A percentile compares a stretch with the other conserved stretches of the same genome.
Evolutionary conservation across 495 filamentous ascomycete genomes (phyloP).

Genomic region (Xylaria sp.): DNA sequence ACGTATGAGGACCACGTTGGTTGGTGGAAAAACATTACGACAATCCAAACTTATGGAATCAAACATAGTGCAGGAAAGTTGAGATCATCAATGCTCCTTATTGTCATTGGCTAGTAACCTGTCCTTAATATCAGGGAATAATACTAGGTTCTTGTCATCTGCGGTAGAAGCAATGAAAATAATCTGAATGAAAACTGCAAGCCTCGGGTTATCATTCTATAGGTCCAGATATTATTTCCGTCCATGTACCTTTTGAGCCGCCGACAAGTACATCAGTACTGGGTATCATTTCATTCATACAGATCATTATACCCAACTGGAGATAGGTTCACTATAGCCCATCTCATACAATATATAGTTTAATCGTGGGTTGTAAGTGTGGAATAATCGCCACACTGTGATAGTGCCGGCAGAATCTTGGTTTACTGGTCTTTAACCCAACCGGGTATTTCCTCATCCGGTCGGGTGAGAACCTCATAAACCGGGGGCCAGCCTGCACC

Average conservation of each 20-base stretch:
- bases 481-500: slow-evolving; percentile 53
- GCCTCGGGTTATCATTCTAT: neutral
- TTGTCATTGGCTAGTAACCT: neutral
- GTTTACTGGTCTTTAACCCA: slow-evolving; percentile 25
- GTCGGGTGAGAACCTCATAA: slow-evolving; percentile 29
- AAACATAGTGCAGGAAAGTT: neutral
- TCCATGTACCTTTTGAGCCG: neutral
- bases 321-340: neutral
- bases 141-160: neutral
- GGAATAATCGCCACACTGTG: neutral
- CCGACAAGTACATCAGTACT: neutral
- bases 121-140: neutral
- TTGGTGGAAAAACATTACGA: slow-evolving; percentile 27
- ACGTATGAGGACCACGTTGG: slow-evolving; percentile 6
- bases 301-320: neutral
- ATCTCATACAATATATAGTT: slow-evolving; percentile 12
- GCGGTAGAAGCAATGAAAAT: neutral
- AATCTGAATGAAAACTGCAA: neutral
- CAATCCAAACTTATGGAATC: neutral
- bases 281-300: slow-evolving; percentile 15
- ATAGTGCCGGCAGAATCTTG: neutral
- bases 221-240: neutral
- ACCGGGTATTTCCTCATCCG: slow-evolving; percentile 32
- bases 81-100: neutral
- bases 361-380: neutral